These are phyloP conservation scores for Apiotrichum sp. DNA, from an alignment of 1,284 basidiomycete genomes.

Conservation along the genomic window DNA sequence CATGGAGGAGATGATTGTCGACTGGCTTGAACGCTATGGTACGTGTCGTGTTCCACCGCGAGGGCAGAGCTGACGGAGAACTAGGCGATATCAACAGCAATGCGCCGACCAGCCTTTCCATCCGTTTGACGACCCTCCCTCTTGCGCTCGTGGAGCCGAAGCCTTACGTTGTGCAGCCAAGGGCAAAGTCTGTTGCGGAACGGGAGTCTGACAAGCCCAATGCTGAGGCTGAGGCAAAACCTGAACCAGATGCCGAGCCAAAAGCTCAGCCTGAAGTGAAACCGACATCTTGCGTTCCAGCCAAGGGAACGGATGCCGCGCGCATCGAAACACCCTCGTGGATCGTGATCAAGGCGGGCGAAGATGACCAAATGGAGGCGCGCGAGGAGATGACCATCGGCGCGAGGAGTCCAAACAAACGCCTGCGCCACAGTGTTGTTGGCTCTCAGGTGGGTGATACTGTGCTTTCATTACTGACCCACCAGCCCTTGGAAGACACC, in stretches of 20 bases:
- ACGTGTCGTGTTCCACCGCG: slow-evolving; percentile 41
- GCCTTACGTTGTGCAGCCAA: slow-evolving; percentile 4
- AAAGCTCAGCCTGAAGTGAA: neutral
- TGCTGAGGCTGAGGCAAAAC: slow-evolving; percentile 15
- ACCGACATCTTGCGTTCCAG: no score
- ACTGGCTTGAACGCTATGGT: slow-evolving; percentile 72
- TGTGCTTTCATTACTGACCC: neutral
- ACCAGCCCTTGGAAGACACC: slow-evolving; percentile 60
- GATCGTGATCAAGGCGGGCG: slow-evolving; percentile 31
- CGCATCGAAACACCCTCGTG: slow-evolving; percentile 40
- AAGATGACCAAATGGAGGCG: slow-evolving; percentile 42
- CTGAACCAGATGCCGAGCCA: neutral
- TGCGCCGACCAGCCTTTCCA: slow-evolving; percentile 58
- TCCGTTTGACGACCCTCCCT: slow-evolving; percentile 60
- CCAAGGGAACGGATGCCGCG: neutral
- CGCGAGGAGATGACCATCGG: slow-evolving; percentile 27
- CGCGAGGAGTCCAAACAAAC: slow-evolving; percentile 24
- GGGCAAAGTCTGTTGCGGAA: slow-evolving; percentile 2
- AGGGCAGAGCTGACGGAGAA: neutral
- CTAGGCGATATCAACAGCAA: slow-evolving; percentile 64
- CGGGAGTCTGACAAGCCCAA: slow-evolving; percentile 1
- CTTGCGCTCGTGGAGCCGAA: slow-evolving; percentile 22
- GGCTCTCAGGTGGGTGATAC: slow-evolving; percentile 18
- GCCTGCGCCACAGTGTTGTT: slow-evolving; percentile 21
- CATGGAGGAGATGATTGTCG: slow-evolving; percentile 73